Base-by-base conservation (phyloP, 305 asterid species). In the Euphrasia arctica region DNA sequence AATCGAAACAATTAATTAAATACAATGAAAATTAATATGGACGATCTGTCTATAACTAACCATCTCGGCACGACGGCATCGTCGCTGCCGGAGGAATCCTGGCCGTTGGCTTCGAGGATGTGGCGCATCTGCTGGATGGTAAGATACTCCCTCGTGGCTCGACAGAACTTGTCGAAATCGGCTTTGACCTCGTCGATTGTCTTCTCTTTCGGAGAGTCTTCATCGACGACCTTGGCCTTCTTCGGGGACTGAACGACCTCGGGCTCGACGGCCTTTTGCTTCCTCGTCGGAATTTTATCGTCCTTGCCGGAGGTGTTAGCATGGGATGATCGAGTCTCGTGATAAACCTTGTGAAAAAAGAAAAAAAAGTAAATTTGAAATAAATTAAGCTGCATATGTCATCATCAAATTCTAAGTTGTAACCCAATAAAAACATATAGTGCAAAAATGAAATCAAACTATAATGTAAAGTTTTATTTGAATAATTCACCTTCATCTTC, bases 1-100 rank as follows among this genome's bases (percentile, higher is more conserved):
- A 18, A 18, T 18, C 22, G 22, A 18, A 18, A 18, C 22, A 18
- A 18, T 18, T 18, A 18, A 18, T 18, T 18, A 18, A 18, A 18
- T 18, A 18, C 22, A 18, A 18, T 18, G 22, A 18, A 18, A 18
- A 18, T 18, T 18, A 18, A 18, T 18, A 18, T 18, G 22, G 22
- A 18, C 22, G n/a, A n/a, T 18, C 22, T 18, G 22, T 18, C 22
- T 18, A 18, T 56, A 1, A 58, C 75, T 60, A 41, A 89, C 98
- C 98, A 93, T 88, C 75, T 78, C 3, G 94, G 90, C 15, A 93
- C 94, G 51, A 93, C 92, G 7, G 90, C 95, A 28, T 86, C 99
- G 54, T 88, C 95, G 0, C 72, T 14, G 41, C 79, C 86, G 7
- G 72, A 36, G 0, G 83, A 4, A 63, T 75, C 78, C 72, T 83